These are phyloP conservation scores for Aspergillus heteromorphus DNA, from an alignment of 495 filamentous ascomycete genomes.

Conservation along the genomic window DNA sequence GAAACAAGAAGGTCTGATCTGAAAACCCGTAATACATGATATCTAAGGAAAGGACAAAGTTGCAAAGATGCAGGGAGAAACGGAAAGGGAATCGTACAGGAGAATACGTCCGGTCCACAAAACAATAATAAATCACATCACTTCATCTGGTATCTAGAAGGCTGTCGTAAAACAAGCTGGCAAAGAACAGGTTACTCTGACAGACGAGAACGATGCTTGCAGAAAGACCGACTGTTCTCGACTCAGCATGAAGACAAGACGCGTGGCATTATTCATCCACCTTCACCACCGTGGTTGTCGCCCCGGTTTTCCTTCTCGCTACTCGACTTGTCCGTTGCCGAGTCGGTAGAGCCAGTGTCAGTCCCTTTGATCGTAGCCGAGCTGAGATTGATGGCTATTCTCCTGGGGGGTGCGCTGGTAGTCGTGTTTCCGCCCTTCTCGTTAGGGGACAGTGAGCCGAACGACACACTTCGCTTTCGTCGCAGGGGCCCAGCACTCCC, in stretches of 20 bases:
- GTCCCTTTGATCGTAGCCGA: constrained; percentile 17
- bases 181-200: constrained; percentile 15
- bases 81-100: constrained; percentile 28
- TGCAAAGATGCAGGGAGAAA: constrained; percentile 8
- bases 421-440: constrained; percentile 29
- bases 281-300: constrained; percentile 26
- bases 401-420: constrained; percentile 36
- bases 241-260: background rate
- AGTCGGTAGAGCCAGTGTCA: constrained; percentile 11
- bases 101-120: constrained; percentile 15
- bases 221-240: background rate
- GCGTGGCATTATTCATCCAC: constrained; percentile 12
- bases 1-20: constrained; percentile 1
- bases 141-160: constrained; percentile 39
- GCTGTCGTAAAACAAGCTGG: constrained; percentile 23
- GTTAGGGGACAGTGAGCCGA: constrained; percentile 22
- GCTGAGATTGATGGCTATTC: constrained; percentile 47
- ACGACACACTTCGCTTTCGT: constrained; percentile 38
- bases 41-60: constrained; percentile 6
- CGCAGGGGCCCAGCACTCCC: constrained; percentile 30
- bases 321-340: constrained; percentile 13
- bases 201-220: constrained; percentile 7
- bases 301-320: constrained; percentile 38
- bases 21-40: constrained; percentile 11
- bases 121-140: constrained; percentile 20